These are phyloP conservation scores for Nidula niveotomentosa DNA, from an alignment of 1,284 basidiomycete species.

Conservation along the genomic window DNA sequence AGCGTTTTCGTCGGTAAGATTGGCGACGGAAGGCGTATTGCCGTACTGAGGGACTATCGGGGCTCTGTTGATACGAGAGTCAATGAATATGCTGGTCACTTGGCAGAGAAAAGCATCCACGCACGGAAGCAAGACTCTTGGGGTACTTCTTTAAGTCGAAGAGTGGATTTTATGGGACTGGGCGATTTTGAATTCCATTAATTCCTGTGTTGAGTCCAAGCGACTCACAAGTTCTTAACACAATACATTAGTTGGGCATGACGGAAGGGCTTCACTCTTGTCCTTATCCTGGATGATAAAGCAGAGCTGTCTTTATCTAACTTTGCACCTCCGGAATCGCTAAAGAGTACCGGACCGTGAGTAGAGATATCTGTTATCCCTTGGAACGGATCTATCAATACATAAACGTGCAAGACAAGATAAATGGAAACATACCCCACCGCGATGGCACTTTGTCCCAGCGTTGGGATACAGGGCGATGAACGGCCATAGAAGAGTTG, in stretches of 20 bases:
- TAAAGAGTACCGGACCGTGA: too few relatives aligned
- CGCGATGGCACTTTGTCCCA: too few relatives aligned
- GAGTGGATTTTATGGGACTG: not conserved
- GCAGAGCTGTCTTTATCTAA: not conserved
- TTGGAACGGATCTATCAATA: not conserved
- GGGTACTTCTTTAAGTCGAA: not conserved
- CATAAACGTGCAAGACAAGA: not conserved
- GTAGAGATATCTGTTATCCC: not conserved
- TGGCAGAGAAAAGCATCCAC: not conserved
- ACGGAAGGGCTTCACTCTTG: not conserved
- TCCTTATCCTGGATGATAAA: not conserved
- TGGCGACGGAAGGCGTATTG: not conserved
- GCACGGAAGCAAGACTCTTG: not conserved
- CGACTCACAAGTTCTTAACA: not conserved
- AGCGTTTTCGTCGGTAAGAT: not conserved
- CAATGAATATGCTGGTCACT: too few relatives aligned
- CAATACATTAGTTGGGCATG: not conserved
- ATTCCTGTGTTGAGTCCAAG: not conserved
- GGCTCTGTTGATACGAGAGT: not conserved
- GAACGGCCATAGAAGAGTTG: too few relatives aligned
- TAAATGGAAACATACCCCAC: not conserved
- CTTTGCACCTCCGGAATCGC: too few relatives aligned
- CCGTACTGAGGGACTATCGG: not conserved
- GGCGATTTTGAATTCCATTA: not conserved
- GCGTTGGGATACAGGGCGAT: too few relatives aligned